Evolutionary conservation across 805 yeast genomes (phyloP).

Genomic region (Candida anglica): DNA sequence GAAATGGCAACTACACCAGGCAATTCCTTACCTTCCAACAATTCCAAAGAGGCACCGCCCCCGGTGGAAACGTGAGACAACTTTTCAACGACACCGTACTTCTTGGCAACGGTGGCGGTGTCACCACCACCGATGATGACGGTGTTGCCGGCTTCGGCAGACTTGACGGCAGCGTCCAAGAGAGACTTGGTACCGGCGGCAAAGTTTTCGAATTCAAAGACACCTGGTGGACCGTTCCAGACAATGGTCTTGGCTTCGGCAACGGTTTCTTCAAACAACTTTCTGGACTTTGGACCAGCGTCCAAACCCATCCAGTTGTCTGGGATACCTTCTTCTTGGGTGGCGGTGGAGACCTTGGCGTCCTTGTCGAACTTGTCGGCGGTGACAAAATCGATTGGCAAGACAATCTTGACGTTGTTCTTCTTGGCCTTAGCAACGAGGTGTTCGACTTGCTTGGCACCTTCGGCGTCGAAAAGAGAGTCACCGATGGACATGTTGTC

Average conservation of each 20-base stretch:
- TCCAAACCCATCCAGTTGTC: constrained; percentile 95
- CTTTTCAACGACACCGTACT: constrained; percentile 94
- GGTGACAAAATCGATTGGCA: constrained; percentile 94
- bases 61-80: constrained; percentile 98
- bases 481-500: constrained; percentile 85
- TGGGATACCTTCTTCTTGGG: constrained; percentile 90
- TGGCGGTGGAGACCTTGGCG: constrained; percentile 80
- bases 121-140: constrained; percentile 99
- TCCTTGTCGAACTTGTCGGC: constrained; percentile 93
- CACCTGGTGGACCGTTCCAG: constrained; percentile 99
- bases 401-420: constrained; percentile 87
- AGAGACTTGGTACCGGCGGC: constrained; percentile 88
- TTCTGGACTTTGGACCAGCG: constrained; percentile 85
- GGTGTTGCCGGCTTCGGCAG: constrained; percentile 84
- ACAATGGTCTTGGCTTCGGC: constrained; percentile 95
- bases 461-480: constrained; percentile 89
- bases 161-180: constrained; percentile 82
- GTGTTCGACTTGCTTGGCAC: constrained; percentile 91
- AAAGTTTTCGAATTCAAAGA: constrained; percentile 92
- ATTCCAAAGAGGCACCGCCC: constrained; percentile 99
- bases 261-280: constrained; percentile 77
- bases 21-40: constrained; percentile 96
- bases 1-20: constrained; percentile 97
- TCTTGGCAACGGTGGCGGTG: constrained; percentile 98
- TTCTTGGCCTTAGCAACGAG: constrained; percentile 94